Base-by-base conservation (phyloP, 352 stramenopile species). In the Globisporangium camurandrum region DNA sequence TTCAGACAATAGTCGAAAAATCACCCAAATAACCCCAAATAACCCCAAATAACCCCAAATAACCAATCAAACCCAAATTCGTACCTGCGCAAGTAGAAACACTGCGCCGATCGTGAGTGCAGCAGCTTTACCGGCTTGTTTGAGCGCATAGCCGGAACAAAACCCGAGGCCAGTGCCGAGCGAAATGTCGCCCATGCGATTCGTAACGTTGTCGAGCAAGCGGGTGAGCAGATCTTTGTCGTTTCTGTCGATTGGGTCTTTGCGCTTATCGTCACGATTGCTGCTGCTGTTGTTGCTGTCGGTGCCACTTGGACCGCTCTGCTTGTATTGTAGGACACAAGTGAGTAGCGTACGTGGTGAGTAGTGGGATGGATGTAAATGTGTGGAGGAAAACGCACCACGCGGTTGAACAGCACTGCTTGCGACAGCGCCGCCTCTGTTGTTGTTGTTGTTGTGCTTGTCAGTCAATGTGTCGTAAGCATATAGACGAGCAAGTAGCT, bases 81-180 rank as follows among this genome's bases (percentile, higher is more conserved):
- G 19, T 17, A 60, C 58, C 62, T 91, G 80, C 34, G 71, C 77
- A 20, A 88, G 58, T 44, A 93, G 48, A 65, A 95, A 95, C 27
- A 91, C 49, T 17, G 69, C 65, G 46, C 85, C 85, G 46, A 95
- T 73, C 7, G 74, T 69, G n/a, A 88, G 28, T 1, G 77, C 82
- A 27, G 84, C 80, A 9, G 77, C 57, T 61, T 93, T 92, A 53
- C 84, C 85, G 37, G 88, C 69, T 51, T 89, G 68, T 62, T 91
- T 90, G 19, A 94, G 62, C 33, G 85, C 84, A 54, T 89, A 90
- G 26, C 84, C 85, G 11, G 84, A 92, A 59, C 80, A 90, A 54
- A 93, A 93, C 30, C 85, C 84, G 30, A 92, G 57, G 0, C 65
- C 67, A 11, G 71, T 60, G 9, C 75, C 82, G 27, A 95, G 62